Evolutionary conservation across 306 rosid genomes (phyloP).

Genomic region (Ziziphus jujuba): DNA sequence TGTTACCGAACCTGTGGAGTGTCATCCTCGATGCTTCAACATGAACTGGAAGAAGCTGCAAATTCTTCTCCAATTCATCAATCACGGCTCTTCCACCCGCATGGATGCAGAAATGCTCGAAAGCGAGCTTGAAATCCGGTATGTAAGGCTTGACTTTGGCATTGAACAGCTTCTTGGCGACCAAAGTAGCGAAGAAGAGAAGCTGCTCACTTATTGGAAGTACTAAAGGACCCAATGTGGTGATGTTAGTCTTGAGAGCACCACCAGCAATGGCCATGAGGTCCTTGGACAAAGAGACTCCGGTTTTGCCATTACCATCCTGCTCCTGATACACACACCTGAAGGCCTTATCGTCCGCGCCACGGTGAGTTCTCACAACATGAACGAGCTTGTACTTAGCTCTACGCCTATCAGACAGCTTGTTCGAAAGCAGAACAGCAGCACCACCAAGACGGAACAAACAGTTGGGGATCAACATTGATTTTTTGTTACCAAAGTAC

Average conservation of each 20-base stretch:
- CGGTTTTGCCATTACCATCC: slow-evolving; percentile 54
- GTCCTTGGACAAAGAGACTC: slow-evolving; percentile 59
- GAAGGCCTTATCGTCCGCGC: slow-evolving; percentile 61
- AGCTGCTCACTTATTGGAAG: slow-evolving; percentile 63
- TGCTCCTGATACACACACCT: slow-evolving; percentile 55
- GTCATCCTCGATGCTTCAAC: slow-evolving; percentile 74
- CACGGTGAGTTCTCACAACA: slow-evolving; percentile 59
- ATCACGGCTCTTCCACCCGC: slow-evolving; percentile 73
- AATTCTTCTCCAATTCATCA: slow-evolving; percentile 67
- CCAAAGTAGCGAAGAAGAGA: slow-evolving; percentile 41
- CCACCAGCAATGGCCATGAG: slow-evolving; percentile 70
- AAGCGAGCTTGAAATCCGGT: slow-evolving; percentile 67
- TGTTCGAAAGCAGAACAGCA: slow-evolving; percentile 57
- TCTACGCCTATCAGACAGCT: slow-evolving; percentile 24
- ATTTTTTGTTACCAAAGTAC: slow-evolving; percentile 67
- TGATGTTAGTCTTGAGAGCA: slow-evolving; percentile 59
- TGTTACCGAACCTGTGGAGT: slow-evolving; percentile 68
- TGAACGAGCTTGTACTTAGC: slow-evolving; percentile 67
- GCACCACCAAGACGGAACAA: slow-evolving; percentile 66
- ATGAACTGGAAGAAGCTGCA: slow-evolving; percentile 53
- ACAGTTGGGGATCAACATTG: slow-evolving; percentile 71
- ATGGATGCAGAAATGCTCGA: slow-evolving; percentile 72
- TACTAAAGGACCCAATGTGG: slow-evolving; percentile 58
- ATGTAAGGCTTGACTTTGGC: slow-evolving; percentile 45
- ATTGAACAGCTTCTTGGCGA: slow-evolving; percentile 43